Conservation (phyloP, 108 stramenopile species). For the Epithemia pelagica region DNA sequence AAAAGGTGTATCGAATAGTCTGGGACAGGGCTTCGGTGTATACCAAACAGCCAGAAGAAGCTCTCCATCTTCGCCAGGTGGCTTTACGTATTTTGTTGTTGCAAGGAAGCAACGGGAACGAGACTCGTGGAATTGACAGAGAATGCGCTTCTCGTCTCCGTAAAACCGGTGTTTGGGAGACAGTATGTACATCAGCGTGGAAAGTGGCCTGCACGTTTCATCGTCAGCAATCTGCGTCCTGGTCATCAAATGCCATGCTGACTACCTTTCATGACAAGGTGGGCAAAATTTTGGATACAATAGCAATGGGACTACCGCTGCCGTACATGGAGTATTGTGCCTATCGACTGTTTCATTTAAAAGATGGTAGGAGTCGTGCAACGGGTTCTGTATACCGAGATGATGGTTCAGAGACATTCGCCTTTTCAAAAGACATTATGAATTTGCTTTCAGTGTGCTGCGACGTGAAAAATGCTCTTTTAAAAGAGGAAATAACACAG, state of each 20-base stretch:
- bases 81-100: constrained; percentile 26
- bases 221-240: constrained; percentile 3
- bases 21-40: not conserved
- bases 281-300: constrained; percentile 4
- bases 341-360: constrained; percentile 17
- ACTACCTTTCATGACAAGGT: constrained; percentile 12
- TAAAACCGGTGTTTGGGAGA: constrained; percentile 8
- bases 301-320: constrained; percentile 7
- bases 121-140: not conserved
- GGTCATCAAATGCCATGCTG: not conserved
- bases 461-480: not conserved
- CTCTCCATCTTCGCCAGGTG: constrained; percentile 22
- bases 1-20: not conserved
- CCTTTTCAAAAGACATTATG: not conserved
- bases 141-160: not conserved
- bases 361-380: not conserved
- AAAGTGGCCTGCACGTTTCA: constrained; percentile 25
- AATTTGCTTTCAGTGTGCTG: constrained; percentile 9
- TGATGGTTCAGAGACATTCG: constrained; percentile 1
- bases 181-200: constrained; percentile 32
- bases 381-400: not conserved
- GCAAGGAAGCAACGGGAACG: not conserved
- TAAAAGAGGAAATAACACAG: not conserved
- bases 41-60: not conserved
- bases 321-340: constrained; percentile 22